Base-by-base conservation (phyloP, 129 eudicot species). In the Smallanthus sonchifolius region DNA sequence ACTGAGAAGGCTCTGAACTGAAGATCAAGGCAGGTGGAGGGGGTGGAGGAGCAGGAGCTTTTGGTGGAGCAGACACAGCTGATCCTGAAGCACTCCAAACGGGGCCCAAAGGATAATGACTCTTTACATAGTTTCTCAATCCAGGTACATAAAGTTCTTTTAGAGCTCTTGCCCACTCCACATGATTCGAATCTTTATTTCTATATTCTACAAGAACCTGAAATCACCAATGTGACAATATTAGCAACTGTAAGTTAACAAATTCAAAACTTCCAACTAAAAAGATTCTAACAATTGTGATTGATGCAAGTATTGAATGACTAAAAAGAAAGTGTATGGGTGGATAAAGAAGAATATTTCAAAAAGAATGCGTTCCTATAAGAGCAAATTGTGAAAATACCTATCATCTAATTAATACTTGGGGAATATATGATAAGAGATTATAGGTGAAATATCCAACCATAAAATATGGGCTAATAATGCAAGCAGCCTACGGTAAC, bases 121-220 rank as follows among this genome's bases (percentile, higher is more conserved):
- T 64, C 87, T 93, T 93, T 39, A 93, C 96, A 44, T 84, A 93
- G 72, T 90, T 88, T 80, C 98, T 87, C 84, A 93, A 82, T 62
- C 98, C 98, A 6, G 97, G 91, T 16, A 93, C 30, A 67, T 82
- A 93, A 6, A 93, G 91, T 83, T 90, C 95, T 83, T 93, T 93
- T 77, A 93, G 36, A 83, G 98, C 92, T 78, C 89, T 93, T 54
- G 95, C 98, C 98, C 98, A 93, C 76, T 93, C 98, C 32, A 90
- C 96, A 74, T 93, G 98, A 64, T 86, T 87, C 32, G 95, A 76
- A 67, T 93, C 96, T 83, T 93, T 93, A 79, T 76, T 90, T 83
- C 82, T 90, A 64, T 86, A 93, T 85, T 90, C 96, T 37, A 93
- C 90, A 52, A 93, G 96, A 75, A 93, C 76, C 98, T 90, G 40